These are phyloP conservation scores for Ustilago shanxiensis DNA, from an alignment of 1,284 basidiomycete genomes.

Conservation along the genomic window DNA sequence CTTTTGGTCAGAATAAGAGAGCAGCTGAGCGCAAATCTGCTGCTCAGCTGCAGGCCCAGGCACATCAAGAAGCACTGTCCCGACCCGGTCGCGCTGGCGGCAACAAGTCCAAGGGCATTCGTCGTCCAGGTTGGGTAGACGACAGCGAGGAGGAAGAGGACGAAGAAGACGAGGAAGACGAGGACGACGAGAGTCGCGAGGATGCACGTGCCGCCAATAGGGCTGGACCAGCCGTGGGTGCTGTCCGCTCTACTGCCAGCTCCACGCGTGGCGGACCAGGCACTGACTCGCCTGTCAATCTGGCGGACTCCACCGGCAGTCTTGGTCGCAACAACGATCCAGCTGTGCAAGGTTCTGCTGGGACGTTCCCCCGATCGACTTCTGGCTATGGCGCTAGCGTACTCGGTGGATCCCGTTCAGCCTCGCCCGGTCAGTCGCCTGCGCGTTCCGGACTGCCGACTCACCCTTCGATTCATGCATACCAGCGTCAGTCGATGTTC, in stretches of 20 bases:
- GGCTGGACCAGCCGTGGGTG: background rate
- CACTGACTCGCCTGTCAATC: slow-evolving; percentile 35
- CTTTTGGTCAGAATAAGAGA: slow-evolving; percentile 62
- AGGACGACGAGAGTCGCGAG: slow-evolving; percentile 56
- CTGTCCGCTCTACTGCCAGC: slow-evolving; percentile 32
- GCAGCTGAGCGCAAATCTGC: slow-evolving; percentile 61
- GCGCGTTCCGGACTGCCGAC: slow-evolving; percentile 23
- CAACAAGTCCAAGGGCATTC: slow-evolving; percentile 45
- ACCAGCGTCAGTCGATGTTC: slow-evolving; percentile 59
- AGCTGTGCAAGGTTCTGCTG: slow-evolving; percentile 13
- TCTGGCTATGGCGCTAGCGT: slow-evolving; percentile 38
- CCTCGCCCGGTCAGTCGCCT: slow-evolving; percentile 39
- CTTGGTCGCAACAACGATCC: slow-evolving; percentile 27
- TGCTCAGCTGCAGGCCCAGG: slow-evolving; percentile 60
- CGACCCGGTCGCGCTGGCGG: slow-evolving; percentile 53
- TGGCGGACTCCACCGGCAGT: slow-evolving; percentile 41
- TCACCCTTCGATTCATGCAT: slow-evolving; percentile 44
- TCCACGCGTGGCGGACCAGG: slow-evolving; percentile 30
- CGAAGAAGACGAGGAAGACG: slow-evolving; percentile 65
- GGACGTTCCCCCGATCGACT: slow-evolving; percentile 26
- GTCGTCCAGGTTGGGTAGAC: slow-evolving; percentile 52
- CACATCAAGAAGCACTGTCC: slow-evolving; percentile 59
- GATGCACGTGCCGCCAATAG: background rate
- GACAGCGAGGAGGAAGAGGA: slow-evolving; percentile 59
- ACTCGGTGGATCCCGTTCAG: slow-evolving; percentile 26